Evolutionary conservation across 2,329 filamentous ascomycete genomes (phyloP), one percentile per base, ranked within the genome.

Genomic region (Pseudogymnoascus pannorum): DNA sequence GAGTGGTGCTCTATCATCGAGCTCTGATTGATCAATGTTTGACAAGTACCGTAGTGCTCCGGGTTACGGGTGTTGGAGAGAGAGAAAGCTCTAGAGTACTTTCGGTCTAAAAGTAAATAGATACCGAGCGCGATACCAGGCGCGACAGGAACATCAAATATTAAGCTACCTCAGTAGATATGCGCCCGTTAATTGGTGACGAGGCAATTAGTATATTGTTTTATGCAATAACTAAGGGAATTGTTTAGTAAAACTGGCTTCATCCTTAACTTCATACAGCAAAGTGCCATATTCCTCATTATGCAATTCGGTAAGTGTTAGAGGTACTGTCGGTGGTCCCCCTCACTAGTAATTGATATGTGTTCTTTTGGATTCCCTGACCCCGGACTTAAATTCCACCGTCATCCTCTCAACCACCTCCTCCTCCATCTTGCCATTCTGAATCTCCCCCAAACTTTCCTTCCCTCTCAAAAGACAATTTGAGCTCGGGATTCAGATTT

Each of bases 361-460:
- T 51, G 44, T 51, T 51, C 44, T 51, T 51, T 51, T 51, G 44
- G 44, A 29, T 51, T 51, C 44, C 44, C 22, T 29, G 44, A 51
- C 44, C 44, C 42, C 24, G 44, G 44, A 51, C 44, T 51, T 51
- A 51, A 51, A 51, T 51, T 51, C 44, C 44, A 51, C 44, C 44
- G 22, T 51, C 44, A 29, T 24, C 44, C 44, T 51, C 44, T 51
- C 44, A 51, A 51, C 26, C 44, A 29, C 44, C 44, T 54, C 40
- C 44, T 29, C 44, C 22, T 26, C 44, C 60, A 65, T 63, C 63
- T 62, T 60, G 58, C 63, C 63, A 66, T 66, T 68, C 68, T 68
- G 67, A 68, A 70, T 67, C 68, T 44, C 40, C 5, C 40, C 5
- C 14, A 26, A 51, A 6, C 22, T 29, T 29, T 22, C 40, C 44